Percentiles rank a stretch among this genome's conserved stretches.
phyloP scores from a whole-genome alignment of 192 early-diverging fungal species.

The Entomortierella beljakovae region DNA sequence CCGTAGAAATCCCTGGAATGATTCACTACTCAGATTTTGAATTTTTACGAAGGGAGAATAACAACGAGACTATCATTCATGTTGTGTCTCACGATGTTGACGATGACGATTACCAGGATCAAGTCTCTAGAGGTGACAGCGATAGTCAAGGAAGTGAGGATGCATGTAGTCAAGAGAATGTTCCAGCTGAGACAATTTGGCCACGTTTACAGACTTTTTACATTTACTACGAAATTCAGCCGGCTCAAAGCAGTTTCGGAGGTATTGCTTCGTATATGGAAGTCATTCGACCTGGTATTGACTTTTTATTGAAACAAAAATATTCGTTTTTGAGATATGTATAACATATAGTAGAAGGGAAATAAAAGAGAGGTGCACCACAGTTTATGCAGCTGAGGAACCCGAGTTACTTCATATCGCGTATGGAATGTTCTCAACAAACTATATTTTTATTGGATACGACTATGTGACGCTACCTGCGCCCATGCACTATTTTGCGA shows the following conservation, averaged over 20 bases:
- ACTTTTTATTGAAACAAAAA: too few relatives aligned
- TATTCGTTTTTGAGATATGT: too few relatives aligned
- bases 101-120: not conserved
- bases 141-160: too few relatives aligned
- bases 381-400: too few relatives aligned
- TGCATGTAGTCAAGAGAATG: not conserved
- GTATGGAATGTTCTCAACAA: too few relatives aligned
- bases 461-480: too few relatives aligned
- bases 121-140: not conserved
- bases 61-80: not conserved
- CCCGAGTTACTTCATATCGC: too few relatives aligned
- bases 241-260: not conserved
- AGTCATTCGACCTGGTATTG: constrained; percentile 19
- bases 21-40: constrained; percentile 1
- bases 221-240: not conserved
- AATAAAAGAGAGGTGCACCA: too few relatives aligned
- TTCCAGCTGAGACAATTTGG: constrained; percentile 14
- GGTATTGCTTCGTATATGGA: not conserved
- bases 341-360: too few relatives aligned
- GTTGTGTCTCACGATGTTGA: not conserved
- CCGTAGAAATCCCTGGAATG: not conserved
- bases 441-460: too few relatives aligned
- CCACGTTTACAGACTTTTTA: constrained; percentile 25
- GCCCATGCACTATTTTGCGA: too few relatives aligned
- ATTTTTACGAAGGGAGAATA: not conserved